Evolutionary conservation across 768 basidiomycete genomes (phyloP), one percentile per base, ranked within the genome.

Genomic region (Hortiboletus campestris): DNA sequence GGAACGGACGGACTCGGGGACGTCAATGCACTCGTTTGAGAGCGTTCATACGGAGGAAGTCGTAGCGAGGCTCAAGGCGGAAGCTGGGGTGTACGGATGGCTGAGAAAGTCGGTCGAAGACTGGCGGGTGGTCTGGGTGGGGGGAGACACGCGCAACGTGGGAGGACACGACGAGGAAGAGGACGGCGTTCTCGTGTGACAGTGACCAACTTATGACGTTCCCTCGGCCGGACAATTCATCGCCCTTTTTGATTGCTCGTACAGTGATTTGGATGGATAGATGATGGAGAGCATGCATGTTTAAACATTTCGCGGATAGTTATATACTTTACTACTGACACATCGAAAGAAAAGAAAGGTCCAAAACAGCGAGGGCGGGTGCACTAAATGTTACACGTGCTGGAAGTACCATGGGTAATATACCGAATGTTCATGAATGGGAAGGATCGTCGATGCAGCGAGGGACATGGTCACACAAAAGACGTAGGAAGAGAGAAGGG

Each of bases 51-150:
- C 84, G 2, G 77, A 82, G 22, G 85, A 83, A 45, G 63, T 83
- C 9, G 54, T 70, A 2, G 74, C 72, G 28, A 67, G 73, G 62
- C 64, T 84, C 66, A 78, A 76, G 63, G 72, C 70, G 20, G 82
- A 85, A 53, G 77, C 85, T 54, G 91, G 91, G 7, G 71, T 88
- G 6, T 94, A 93, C 67, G 90, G 82, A 0, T 92, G 91, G 90
- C 78, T 84, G 71, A 73, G 83, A 61, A 90, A 86, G 64, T 90
- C 86, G 16, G 58, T 76, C 4, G 81, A 84, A 51, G 91, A 94
- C 64, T 94, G 84, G 80, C 76, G 91, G 20, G 81, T 93, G 13
- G 85, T 93, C 65, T 94, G 91, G 91, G 72, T 91, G 11, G 91
- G 91, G 0, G 88, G 88, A 20, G 74, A 73, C 61, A 70, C 66